These are phyloP conservation scores for Kodamaea kakaduensis DNA, from an alignment of 805 yeast species.

Conservation along the genomic window DNA sequence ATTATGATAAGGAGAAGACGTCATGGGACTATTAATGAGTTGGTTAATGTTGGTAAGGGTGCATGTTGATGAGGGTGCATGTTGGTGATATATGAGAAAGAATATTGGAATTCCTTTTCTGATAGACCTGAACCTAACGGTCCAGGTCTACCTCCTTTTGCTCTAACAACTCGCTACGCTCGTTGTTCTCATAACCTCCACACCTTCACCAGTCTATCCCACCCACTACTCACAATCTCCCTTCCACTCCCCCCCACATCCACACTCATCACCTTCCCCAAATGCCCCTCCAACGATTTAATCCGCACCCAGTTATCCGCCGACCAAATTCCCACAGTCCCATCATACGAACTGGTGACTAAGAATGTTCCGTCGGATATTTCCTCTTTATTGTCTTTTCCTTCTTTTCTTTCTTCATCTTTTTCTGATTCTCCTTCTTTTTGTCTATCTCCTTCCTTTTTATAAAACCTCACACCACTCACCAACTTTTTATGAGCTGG, in stretches of 20 bases:
- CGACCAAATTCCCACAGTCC: conserved; percentile 53
- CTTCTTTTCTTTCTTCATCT: conserved; percentile 26
- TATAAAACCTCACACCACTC: conserved; percentile 56
- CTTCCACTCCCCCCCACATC: conserved; percentile 47
- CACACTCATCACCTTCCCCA: conserved; percentile 69
- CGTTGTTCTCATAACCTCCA: conserved; percentile 39
- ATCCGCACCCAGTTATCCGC: conserved; percentile 66
- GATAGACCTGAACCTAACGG: no score
- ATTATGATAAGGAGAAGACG: no score
- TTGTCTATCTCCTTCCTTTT: conserved; percentile 10
- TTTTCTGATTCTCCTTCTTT: conserved; percentile 17
- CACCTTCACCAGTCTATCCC: conserved; percentile 77
- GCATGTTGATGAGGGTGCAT: no score
- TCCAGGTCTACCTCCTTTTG: no score
- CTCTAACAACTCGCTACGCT: no score
- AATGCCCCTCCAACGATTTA: conserved; percentile 48
- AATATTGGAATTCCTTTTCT: no score
- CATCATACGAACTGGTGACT: conserved; percentile 69
- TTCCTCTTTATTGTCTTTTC: conserved; percentile 25
- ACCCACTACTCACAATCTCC: conserved; percentile 61
- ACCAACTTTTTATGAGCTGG: conserved; percentile 75
- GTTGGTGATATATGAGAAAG: no score
- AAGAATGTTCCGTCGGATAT: conserved; percentile 45
- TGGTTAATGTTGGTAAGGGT: no score
- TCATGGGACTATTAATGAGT: no score